Evolutionary conservation across 192 early-diverging fungal species (phyloP).

Genomic region (Coemansia umbellata): DNA sequence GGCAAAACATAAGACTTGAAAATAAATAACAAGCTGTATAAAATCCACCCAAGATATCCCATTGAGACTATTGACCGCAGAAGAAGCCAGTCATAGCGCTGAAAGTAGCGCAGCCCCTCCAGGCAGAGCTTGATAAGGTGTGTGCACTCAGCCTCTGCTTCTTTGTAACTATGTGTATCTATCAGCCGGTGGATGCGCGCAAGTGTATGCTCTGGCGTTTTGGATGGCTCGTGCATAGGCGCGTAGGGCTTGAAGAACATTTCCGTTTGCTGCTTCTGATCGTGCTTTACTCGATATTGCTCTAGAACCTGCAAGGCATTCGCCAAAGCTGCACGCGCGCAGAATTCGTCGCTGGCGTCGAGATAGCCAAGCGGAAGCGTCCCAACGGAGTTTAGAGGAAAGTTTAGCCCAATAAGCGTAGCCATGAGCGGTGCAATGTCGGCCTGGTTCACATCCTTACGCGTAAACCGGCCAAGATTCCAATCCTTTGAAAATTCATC

Average conservation of each 20-base stretch:
- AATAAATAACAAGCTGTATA: conserved; percentile 77
- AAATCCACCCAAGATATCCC: conserved; percentile 91
- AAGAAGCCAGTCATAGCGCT: conserved; percentile 97
- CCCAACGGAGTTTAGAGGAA: conserved; percentile 93
- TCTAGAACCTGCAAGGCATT: conserved; percentile 84
- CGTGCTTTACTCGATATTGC: conserved; percentile 85
- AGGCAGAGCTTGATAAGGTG: conserved; percentile 63
- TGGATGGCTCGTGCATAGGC: conserved; percentile 55
- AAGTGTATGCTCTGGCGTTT: conserved; percentile 53
- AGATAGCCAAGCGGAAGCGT: conserved; percentile 79
- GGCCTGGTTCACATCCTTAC: conserved; percentile 88
- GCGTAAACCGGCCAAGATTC: conserved; percentile 57
- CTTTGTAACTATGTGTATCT: conserved; percentile 54
- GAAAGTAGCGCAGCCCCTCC: conserved; percentile 88
- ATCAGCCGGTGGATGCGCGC: conserved; percentile 61
- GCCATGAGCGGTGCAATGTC: conserved; percentile 97
- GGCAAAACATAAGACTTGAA: conserved; percentile 60
- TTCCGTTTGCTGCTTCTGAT: conserved; percentile 71
- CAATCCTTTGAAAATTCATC: conserved; percentile 71
- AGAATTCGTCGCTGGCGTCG: conserved; percentile 63
- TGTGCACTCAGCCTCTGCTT: conserved; percentile 66
- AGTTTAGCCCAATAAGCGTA: conserved; percentile 76
- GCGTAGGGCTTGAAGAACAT: conserved; percentile 75
- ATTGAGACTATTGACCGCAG: conserved; percentile 75
- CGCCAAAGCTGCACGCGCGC: conserved; percentile 69